These are phyloP conservation scores for Friedmanniomyces endolithicus DNA, from an alignment of 495 filamentous ascomycete species.

Conservation along the genomic window DNA sequence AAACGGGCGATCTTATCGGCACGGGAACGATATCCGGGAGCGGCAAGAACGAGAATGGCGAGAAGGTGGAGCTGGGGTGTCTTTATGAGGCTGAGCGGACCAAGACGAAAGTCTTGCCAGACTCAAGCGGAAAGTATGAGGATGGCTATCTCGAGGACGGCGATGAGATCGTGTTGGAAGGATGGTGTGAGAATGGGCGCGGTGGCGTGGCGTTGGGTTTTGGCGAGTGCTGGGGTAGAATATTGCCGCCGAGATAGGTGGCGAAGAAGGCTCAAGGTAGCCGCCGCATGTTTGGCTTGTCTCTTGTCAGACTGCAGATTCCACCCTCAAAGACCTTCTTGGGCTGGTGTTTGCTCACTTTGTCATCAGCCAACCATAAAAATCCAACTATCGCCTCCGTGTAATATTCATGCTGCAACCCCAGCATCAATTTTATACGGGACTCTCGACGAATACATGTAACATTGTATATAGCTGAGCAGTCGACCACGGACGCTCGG, in stretches of 20 bases:
- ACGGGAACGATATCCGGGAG: conserved; percentile 22
- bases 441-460: too few relatives aligned
- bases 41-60: conserved; percentile 8
- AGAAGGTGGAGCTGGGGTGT: conserved; percentile 21
- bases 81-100: conserved; percentile 21
- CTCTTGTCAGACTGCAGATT: too few relatives aligned
- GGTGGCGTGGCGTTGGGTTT: conserved; percentile 16
- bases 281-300: too few relatives aligned
- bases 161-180: conserved; percentile 22
- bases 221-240: conserved; percentile 20
- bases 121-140: conserved; percentile 13
- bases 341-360: too few relatives aligned
- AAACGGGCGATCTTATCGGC: conserved; percentile 23
- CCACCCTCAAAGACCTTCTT: too few relatives aligned
- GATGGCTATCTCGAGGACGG: conserved; percentile 23
- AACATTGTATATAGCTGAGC: too few relatives aligned
- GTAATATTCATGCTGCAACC: too few relatives aligned
- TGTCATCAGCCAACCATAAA: too few relatives aligned
- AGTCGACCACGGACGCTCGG: too few relatives aligned
- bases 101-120: conserved; percentile 13
- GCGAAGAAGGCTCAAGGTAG: neutral
- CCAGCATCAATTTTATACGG: too few relatives aligned
- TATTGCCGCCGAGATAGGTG: conserved; percentile 14
- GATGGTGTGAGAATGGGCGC: conserved; percentile 20
- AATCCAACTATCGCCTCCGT: too few relatives aligned